These are phyloP conservation scores for Pelagophyceae sp. DNA, from an alignment of 352 stramenopile genomes.

Conservation along the genomic window DNA sequence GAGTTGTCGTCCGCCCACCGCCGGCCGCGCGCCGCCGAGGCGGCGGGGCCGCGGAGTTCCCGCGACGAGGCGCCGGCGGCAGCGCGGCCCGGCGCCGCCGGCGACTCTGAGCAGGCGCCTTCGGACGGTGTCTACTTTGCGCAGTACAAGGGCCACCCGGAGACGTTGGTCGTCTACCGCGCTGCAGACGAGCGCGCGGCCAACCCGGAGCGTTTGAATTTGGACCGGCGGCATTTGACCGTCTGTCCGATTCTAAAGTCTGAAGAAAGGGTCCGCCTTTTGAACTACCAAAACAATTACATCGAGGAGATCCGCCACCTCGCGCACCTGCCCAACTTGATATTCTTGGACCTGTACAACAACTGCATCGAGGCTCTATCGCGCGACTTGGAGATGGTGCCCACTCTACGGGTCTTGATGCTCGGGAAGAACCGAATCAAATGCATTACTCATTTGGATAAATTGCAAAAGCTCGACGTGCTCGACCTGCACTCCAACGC, in stretches of 20 bases:
- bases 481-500: slow-evolving; percentile 80
- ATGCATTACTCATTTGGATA: slow-evolving; percentile 66
- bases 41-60: no score
- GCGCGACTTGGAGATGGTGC: slow-evolving; percentile 59
- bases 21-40: no score
- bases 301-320: slow-evolving; percentile 72
- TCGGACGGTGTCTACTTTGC: slow-evolving; percentile 34
- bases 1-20: no score
- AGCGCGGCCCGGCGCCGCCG: no score
- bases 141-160: slow-evolving; percentile 21
- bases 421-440: slow-evolving; percentile 44
- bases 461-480: slow-evolving; percentile 74
- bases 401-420: slow-evolving; percentile 78
- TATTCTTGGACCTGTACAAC: slow-evolving; percentile 84
- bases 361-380: slow-evolving; percentile 67
- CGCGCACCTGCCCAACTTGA: slow-evolving; percentile 67
- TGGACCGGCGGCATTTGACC: slow-evolving; percentile 66
- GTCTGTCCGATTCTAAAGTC: slow-evolving; percentile 63
- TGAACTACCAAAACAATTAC: slow-evolving; percentile 81
- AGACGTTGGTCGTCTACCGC: slow-evolving; percentile 32
- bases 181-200: slow-evolving; percentile 25
- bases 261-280: slow-evolving; percentile 68
- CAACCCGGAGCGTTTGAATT: slow-evolving; percentile 71
- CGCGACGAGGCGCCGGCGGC: no score
- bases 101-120: slow-evolving; percentile 1